Percentiles rank a stretch among this genome's conserved stretches.
These are phyloP conservation scores for Xylaria digitata DNA, from an alignment of 2,329 filamentous ascomycete species.

Conservation along the genomic window DNA sequence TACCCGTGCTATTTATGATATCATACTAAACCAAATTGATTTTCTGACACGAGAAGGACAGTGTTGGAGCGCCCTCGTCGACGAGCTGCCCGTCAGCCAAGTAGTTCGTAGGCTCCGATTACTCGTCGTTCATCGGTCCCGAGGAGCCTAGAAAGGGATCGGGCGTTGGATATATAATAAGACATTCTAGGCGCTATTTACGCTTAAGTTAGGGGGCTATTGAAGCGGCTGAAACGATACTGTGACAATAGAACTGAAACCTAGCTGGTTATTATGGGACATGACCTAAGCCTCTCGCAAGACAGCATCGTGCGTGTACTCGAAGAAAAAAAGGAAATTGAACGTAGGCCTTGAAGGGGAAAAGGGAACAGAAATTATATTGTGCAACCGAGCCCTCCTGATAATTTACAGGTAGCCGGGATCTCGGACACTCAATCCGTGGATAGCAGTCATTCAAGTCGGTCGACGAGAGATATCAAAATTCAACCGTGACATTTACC, in stretches of 20 bases:
- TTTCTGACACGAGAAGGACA: slow-evolving; percentile 57
- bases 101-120: neutral
- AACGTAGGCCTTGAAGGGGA: too few relatives aligned
- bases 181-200: slow-evolving; percentile 29
- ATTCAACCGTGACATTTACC: neutral
- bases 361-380: too few relatives aligned
- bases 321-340: neutral
- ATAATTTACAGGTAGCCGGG: too few relatives aligned
- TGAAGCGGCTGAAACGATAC: slow-evolving; percentile 13
- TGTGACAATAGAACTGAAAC: neutral
- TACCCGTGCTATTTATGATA: slow-evolving; percentile 51
- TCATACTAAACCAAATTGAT: slow-evolving; percentile 65
- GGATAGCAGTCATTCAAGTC: too few relatives aligned
- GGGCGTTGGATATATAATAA: slow-evolving; percentile 5
- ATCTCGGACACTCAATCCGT: too few relatives aligned
- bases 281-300: neutral
- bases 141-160: neutral
- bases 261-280: neutral
- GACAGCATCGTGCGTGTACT: neutral
- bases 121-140: neutral
- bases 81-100: neutral
- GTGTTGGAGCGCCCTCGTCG: neutral
- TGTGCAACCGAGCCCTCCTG: too few relatives aligned
- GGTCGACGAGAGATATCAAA: too few relatives aligned
- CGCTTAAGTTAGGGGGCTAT: neutral